Evolutionary conservation across 148 eudicot genomes (phyloP).

Genomic region (Rhododendron ferrugineum): DNA sequence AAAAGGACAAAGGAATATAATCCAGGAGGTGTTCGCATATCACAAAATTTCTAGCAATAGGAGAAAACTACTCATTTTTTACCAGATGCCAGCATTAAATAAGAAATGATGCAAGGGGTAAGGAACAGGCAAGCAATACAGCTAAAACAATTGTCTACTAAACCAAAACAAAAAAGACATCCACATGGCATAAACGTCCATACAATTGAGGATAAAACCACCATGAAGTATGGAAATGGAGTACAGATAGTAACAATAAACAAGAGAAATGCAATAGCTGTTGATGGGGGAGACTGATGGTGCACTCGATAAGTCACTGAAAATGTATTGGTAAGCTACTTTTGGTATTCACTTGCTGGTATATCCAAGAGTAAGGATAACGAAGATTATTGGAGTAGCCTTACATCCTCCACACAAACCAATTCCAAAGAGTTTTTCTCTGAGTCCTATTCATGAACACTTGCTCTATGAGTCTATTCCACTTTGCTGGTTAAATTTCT

Average conservation of each 20-base stretch:
- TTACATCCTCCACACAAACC: not conserved
- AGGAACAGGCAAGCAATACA: not conserved
- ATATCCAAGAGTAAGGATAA: not conserved
- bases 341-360: not conserved
- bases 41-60: not conserved
- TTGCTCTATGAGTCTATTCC: not conserved
- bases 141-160: not conserved
- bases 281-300: not conserved
- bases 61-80: not conserved
- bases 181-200: not conserved
- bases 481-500: not conserved
- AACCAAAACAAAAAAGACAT: not conserved
- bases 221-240: not conserved
- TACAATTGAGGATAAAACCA: not conserved
- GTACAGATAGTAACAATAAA: not conserved
- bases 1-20: not conserved
- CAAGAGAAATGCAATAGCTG: not conserved
- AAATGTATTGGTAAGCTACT: not conserved
- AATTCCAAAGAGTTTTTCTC: not conserved
- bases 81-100: not conserved
- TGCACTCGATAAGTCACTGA: not conserved
- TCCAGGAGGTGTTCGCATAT: not conserved
- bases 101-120: not conserved
- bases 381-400: not conserved
- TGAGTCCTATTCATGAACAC: not conserved